Base-by-base conservation (phyloP, 2,329 filamentous ascomycete genomes). In the Peltaster fructicola region DNA sequence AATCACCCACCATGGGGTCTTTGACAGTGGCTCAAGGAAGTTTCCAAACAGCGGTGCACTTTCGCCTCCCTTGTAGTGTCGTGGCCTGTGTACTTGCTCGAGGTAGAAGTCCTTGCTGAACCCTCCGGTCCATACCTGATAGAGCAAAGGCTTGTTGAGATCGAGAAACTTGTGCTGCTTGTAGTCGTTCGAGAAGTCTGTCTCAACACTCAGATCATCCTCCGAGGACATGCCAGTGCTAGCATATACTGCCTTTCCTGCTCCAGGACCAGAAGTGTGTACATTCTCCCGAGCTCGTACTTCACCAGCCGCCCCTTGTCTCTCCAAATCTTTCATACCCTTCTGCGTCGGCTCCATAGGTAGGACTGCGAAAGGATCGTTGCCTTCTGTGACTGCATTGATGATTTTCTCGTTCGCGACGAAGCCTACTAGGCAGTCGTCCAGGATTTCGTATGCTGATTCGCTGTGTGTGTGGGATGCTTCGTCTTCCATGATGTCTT, bases 91-190 rank as follows among this genome's bases (percentile, higher is more conserved):
- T 25, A 98, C 79, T 51, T 98, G 88, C 39, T 93, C 74, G 13
- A 98, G 65, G 47, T 98, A 98, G 48, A 98, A 98, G n/a, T 80
- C 70, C 51, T 93, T 98, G 49, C 59, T 70, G 56, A 95, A 98
- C 15, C 76, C 78, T 22, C 84, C 77, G 36, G 59, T 65, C 76
- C 79, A 93, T 20, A 98, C 68, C 53, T 98, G 88, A 52, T 75
- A 63, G 27, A 98, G 63, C 27, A 98, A 63, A 5, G 88, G 85
- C 42, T 65, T 71, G 55, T 67, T 77, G 29, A 98, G 64, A 45
- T 98, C 85, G 32, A 98, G 63, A 45, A 98, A 98, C 53, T 91
- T 90, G 65, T 95, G 74, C 30, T 65, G 77, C 53, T 80, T 78
- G 60, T 76, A 98, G 47, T 98, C 88, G 22, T 54, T 52, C 13